phyloP scores from a whole-genome alignment of 2,329 filamentous ascomycete species.

The Pseudohalonectria lignicola region DNA sequence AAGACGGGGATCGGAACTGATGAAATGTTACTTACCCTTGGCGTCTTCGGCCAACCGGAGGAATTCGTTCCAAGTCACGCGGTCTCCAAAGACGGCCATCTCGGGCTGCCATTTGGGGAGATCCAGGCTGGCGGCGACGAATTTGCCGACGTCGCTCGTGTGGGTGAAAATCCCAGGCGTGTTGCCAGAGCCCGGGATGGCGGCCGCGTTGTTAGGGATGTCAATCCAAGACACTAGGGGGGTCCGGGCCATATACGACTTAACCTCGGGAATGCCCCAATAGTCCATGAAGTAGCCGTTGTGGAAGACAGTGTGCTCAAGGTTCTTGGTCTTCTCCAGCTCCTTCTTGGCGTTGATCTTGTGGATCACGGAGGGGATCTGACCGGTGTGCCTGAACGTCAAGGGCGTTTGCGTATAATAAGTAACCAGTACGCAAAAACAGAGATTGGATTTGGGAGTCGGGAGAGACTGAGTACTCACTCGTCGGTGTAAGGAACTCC shows the following conservation, averaged over 20 bases:
- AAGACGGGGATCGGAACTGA: not conserved
- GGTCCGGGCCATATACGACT: constrained; percentile 26
- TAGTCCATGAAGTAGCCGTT: constrained; percentile 36
- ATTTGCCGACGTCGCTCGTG: constrained; percentile 31
- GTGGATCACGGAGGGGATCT: not conserved
- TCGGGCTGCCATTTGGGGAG: constrained; percentile 25
- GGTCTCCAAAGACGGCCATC: constrained; percentile 19
- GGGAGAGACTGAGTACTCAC: no score
- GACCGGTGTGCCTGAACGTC: not conserved
- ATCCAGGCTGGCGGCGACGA: constrained; percentile 24
- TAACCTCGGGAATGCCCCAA: constrained; percentile 24
- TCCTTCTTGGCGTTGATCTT: not conserved
- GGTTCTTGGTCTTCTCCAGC: constrained; percentile 13
- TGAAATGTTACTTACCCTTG: constrained; percentile 15
- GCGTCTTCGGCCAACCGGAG: constrained; percentile 22
- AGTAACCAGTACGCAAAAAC: no score
- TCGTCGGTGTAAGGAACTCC: constrained; percentile 14
- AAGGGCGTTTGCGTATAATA: constrained; percentile 4
- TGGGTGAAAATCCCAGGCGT: constrained; percentile 32
- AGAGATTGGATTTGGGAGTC: no score
- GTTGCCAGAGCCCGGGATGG: constrained; percentile 36
- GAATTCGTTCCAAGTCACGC: constrained; percentile 23
- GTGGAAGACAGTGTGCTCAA: constrained; percentile 25
- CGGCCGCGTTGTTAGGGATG: constrained; percentile 27
- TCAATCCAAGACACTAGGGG: constrained; percentile 19